Conservation (phyloP, 345 rosid species). For the Eucalyptus cladocalyx region DNA sequence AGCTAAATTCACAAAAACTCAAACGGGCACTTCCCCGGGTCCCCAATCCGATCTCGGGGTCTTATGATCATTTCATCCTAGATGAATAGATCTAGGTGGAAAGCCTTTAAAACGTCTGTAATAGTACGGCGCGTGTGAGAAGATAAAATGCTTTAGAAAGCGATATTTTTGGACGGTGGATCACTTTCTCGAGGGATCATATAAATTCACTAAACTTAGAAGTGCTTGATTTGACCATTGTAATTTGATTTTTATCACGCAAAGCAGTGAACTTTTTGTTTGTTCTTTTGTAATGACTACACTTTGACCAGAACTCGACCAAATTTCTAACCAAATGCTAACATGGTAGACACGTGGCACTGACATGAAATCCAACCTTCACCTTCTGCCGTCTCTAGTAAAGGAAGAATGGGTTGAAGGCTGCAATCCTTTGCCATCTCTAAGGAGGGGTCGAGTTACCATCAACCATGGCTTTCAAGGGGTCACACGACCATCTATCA, state of each 20-base stretch:
- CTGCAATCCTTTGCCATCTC: background rate
- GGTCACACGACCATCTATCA: background rate
- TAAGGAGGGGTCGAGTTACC: background rate
- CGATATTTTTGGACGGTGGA: background rate
- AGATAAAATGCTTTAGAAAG: background rate
- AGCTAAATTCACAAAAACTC: background rate
- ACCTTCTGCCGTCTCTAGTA: background rate
- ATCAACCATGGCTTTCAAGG: background rate
- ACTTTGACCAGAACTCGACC: background rate
- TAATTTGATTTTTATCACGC: too few species aligned
- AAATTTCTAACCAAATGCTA: background rate
- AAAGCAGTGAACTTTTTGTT: background rate
- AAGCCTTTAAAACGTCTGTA: background rate
- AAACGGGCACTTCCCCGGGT: background rate
- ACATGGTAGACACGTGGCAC: background rate
- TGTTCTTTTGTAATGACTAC: background rate
- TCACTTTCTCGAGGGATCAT: background rate
- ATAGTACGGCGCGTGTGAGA: background rate
- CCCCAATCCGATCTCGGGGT: background rate
- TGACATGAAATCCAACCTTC: background rate
- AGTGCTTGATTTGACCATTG: background rate
- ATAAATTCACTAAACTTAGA: background rate
- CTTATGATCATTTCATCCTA: background rate
- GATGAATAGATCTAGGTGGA: background rate
- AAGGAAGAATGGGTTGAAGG: background rate